Base-by-base conservation (phyloP, 2,329 filamentous ascomycete species). In the Aspergillus sp. region DNA sequence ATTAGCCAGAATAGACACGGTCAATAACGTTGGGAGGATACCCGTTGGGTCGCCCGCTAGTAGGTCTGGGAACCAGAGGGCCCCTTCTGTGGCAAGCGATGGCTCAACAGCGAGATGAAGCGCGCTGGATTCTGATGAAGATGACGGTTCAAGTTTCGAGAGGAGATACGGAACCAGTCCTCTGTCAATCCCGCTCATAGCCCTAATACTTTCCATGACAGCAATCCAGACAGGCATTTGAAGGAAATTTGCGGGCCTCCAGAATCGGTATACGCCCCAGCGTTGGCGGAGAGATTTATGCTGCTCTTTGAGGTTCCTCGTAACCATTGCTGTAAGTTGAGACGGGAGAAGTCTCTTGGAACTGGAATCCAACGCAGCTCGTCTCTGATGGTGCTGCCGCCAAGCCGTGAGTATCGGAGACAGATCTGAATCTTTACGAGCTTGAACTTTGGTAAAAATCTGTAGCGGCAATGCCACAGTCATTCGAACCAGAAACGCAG, bases 41-140 rank as follows among this genome's bases (percentile, higher is more conserved):
- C 79, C 71, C 3, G 77, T 78, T 0, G 83, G 76, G 62, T 88
- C 85, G 8, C 81, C 72, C 0, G 76, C 65, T 5, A 83, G 71
- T 13, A 88, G 77, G 66, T 87, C 77, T 1, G 80, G 77, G 55
- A 86, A 86, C 85, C 85, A 88, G 2, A 85, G 73, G 3, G 80
- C 77, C n/a, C 85, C 85, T 71, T 86, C 85, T 7, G 68, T 77
- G 5, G 79, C 76, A 15, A 88, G 71, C 4, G 78, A 76, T 3
- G 79, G 78, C 61, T 85, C 81, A 32, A 80, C 44, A 3, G 66
- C 58, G 9, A 67, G 44, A 55, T 63, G 64, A 22, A 74, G 57
- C 38, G 69, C 51, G 12, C 59, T 54, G 44, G 63, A 47, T 15
- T 53, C 48, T 8, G 55, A 55, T 17, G 57, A 50, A n/a, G 59